Conservation (phyloP, 2,329 filamentous ascomycete species). For the Fusarium nygamai region DNA sequence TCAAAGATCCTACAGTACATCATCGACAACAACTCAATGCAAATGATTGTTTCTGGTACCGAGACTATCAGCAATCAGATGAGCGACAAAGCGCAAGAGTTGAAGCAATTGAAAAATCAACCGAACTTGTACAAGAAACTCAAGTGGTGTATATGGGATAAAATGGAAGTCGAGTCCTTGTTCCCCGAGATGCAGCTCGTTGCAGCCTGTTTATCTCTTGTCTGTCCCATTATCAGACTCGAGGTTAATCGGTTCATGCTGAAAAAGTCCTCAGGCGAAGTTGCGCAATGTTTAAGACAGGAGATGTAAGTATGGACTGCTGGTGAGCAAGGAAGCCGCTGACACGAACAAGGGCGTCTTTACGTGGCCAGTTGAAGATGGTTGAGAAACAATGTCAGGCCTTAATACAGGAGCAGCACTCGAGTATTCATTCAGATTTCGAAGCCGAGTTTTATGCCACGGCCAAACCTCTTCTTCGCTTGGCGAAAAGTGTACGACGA, state of each 20-base stretch:
- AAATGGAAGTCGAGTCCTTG: neutral
- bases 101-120: neutral
- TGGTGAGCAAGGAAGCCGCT: neutral
- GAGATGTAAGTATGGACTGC: neutral
- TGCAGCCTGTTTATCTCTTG: neutral
- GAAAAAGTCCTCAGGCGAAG: neutral
- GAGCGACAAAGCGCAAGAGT: neutral
- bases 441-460: neutral
- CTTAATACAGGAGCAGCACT: neutral
- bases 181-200: neutral
- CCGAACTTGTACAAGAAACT: neutral
- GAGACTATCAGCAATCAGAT: neutral
- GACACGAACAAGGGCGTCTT: neutral
- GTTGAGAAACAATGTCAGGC: neutral
- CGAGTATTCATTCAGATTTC: rapidly evolving
- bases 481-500: neutral
- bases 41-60: neutral
- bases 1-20: neutral
- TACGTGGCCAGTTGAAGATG: neutral
- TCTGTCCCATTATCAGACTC: neutral
- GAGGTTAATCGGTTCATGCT: neutral
- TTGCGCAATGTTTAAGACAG: neutral
- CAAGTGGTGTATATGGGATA: neutral
- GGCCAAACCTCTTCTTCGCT: neutral
- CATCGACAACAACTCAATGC: neutral